Conservation (phyloP, 495 filamentous ascomycete species). For the Apiosordaria backusii region DNA sequence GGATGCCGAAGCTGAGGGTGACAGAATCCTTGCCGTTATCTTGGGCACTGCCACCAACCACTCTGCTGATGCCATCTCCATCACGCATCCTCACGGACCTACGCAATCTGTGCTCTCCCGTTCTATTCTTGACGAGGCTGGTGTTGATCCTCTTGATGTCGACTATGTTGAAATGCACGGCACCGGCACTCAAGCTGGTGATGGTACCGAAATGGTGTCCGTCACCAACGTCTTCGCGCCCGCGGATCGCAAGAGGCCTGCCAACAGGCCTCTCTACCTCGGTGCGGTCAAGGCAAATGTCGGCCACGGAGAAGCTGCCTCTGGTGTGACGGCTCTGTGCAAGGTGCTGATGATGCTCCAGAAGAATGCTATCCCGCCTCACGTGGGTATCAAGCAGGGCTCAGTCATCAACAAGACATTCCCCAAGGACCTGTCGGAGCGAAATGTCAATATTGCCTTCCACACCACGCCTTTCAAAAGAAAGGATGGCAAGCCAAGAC, state of each 20-base stretch:
- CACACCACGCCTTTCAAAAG: slow-evolving; percentile 60
- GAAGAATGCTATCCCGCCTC: slow-evolving; percentile 77
- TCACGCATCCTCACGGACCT: slow-evolving; percentile 73
- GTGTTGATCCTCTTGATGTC: slow-evolving; percentile 67
- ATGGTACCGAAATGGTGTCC: slow-evolving; percentile 74
- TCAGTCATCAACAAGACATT: slow-evolving; percentile 72
- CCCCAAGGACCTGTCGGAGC: slow-evolving; percentile 67
- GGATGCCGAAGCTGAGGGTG: slow-evolving; percentile 71
- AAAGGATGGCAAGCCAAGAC: slow-evolving; percentile 56
- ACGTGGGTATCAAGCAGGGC: slow-evolving; percentile 79
- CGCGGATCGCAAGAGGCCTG: slow-evolving; percentile 56
- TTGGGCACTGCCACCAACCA: slow-evolving; percentile 68
- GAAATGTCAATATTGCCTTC: slow-evolving; percentile 66
- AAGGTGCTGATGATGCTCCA: slow-evolving; percentile 88
- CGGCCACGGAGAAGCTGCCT: slow-evolving; percentile 86
- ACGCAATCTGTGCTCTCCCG: slow-evolving; percentile 70
- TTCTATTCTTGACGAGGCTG: slow-evolving; percentile 63
- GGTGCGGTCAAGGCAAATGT: slow-evolving; percentile 87
- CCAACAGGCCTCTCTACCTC: slow-evolving; percentile 69
- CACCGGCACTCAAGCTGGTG: slow-evolving; percentile 82
- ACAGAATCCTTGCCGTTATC: slow-evolving; percentile 68
- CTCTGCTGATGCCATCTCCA: slow-evolving; percentile 72
- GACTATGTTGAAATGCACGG: slow-evolving; percentile 88
- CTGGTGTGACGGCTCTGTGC: slow-evolving; percentile 75
- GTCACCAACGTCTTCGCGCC: slow-evolving; percentile 81